These are phyloP conservation scores for Mycena latifolia DNA, from an alignment of 768 basidiomycete species.

Conservation along the genomic window DNA sequence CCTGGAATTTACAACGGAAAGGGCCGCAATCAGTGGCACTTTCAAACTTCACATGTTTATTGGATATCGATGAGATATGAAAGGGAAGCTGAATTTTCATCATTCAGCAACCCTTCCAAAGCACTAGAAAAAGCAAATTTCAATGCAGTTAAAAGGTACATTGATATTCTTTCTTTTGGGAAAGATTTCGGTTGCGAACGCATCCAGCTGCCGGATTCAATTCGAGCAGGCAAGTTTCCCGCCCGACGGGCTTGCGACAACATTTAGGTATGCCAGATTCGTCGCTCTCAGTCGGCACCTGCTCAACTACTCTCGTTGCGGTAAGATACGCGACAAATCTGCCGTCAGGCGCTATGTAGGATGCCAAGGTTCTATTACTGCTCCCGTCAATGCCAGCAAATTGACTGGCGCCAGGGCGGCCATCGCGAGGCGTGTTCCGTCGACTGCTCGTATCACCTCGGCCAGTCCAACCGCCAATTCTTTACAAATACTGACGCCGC, in stretches of 20 bases:
- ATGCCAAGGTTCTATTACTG: conserved; percentile 4
- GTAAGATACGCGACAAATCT: not conserved
- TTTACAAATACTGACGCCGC: too few relatives aligned
- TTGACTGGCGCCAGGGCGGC: not conserved
- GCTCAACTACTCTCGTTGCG: not conserved
- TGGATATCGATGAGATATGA: too few relatives aligned
- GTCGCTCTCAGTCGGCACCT: not conserved
- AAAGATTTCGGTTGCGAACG: not conserved
- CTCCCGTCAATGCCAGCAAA: not conserved
- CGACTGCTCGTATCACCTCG: not conserved
- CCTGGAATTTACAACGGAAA: too few relatives aligned
- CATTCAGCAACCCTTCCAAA: too few relatives aligned
- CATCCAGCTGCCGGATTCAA: not conserved
- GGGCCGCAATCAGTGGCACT: too few relatives aligned
- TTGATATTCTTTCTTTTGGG: not conserved
- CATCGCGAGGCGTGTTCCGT: not conserved
- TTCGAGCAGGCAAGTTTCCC: not conserved
- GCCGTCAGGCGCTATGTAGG: not conserved
- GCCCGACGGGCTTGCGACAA: not conserved
- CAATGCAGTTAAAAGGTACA: too few relatives aligned
- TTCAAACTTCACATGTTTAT: too few relatives aligned
- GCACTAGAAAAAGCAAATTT: too few relatives aligned
- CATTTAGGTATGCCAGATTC: not conserved
- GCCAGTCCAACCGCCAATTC: not conserved
- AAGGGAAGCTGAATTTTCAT: too few relatives aligned